Conservation (phyloP, 225 moss, liverwort and hornwort species). For the Rhytidiadelphus loreus region DNA sequence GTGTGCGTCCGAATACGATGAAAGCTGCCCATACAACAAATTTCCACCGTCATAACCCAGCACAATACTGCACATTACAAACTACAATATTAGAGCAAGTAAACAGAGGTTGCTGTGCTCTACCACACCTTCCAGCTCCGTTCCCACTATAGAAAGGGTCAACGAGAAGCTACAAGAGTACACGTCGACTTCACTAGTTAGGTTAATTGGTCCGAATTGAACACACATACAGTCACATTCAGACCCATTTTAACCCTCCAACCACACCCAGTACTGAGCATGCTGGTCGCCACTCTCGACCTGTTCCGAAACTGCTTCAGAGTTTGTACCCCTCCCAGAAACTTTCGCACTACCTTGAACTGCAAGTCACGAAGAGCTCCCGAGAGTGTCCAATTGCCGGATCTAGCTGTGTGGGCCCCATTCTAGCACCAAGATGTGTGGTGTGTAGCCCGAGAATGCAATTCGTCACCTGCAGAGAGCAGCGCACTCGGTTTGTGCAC, state of each 20-base stretch:
- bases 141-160: not conserved
- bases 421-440: conserved; percentile 3
- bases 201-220: not conserved
- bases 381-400: not conserved
- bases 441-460: not conserved
- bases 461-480: conserved; percentile 1
- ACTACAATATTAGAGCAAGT: not conserved
- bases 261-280: not conserved
- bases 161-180: not conserved
- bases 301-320: not conserved
- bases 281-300: not conserved
- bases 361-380: not conserved
- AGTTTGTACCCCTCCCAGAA: not conserved
- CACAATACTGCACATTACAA: not conserved
- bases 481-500: not conserved
- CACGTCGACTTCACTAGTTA: not conserved
- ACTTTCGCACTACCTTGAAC: not conserved
- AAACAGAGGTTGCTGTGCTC: not conserved
- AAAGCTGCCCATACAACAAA: conserved; percentile 5
- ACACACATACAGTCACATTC: not conserved
- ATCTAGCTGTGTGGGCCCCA: conserved; percentile 6
- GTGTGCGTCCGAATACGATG: not conserved
- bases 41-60: not conserved
- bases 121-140: not conserved
- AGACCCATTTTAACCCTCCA: not conserved